Conservation (phyloP, 2,329 filamentous ascomycete species). For the Aspergillus luchuensis region DNA sequence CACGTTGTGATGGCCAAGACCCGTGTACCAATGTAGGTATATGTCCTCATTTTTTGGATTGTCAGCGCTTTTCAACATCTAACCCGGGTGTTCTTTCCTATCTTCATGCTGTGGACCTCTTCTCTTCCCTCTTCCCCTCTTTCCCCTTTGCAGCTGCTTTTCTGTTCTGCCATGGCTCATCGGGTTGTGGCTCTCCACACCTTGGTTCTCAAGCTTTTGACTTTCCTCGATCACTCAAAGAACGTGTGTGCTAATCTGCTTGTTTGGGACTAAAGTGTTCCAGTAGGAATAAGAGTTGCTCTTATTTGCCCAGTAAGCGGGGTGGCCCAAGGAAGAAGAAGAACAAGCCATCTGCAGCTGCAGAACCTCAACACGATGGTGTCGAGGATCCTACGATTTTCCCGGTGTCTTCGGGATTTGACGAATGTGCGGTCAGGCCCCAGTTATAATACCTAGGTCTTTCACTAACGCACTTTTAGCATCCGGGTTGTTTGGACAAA, state of each 20-base stretch:
- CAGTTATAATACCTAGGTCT: background rate
- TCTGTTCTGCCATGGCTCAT: background rate
- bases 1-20: slow-evolving; percentile 48
- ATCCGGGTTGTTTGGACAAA: slow-evolving; percentile 42
- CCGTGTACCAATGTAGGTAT: slow-evolving; percentile 46
- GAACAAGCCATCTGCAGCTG: slow-evolving; percentile 24
- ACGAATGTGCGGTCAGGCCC: slow-evolving; percentile 34
- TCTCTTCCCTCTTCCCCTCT: background rate
- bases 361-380: slow-evolving; percentile 27
- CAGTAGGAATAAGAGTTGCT: slow-evolving; percentile 44
- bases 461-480: slow-evolving; percentile 29
- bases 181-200: background rate
- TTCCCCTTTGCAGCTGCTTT: background rate
- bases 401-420: slow-evolving; percentile 28
- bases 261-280: slow-evolving; percentile 36
- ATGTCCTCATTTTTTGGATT: slow-evolving; percentile 2
- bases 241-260: slow-evolving; percentile 14
- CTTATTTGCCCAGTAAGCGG: slow-evolving; percentile 47
- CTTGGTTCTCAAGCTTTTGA: background rate
- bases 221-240: background rate
- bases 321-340: slow-evolving; percentile 49
- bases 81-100: background rate
- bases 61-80: background rate
- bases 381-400: slow-evolving; percentile 25
- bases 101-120: too few species aligned